These are phyloP conservation scores for Sphenostylis stenocarpa DNA, from an alignment of 306 rosid genomes.

Conservation along the genomic window DNA sequence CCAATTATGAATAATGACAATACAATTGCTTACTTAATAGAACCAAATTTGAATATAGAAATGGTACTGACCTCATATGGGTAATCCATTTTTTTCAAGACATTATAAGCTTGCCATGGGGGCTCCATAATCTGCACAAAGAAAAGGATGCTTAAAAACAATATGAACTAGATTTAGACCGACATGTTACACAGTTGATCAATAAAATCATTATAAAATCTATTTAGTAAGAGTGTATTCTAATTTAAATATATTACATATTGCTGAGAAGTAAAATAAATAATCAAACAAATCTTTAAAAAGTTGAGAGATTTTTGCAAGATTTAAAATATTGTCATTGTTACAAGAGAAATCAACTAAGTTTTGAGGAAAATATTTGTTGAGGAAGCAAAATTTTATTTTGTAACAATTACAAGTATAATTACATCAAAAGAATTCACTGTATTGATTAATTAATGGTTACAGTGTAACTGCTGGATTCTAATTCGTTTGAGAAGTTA, in stretches of 20 bases:
- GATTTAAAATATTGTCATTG: not conserved
- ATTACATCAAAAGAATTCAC: not conserved
- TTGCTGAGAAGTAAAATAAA: not conserved
- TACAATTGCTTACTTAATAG: constrained; percentile 3
- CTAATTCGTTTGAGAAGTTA: not conserved
- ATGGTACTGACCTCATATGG: constrained; percentile 75
- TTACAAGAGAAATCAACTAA: not conserved
- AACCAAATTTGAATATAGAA: constrained; percentile 13
- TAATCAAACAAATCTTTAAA: not conserved
- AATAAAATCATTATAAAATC: not conserved
- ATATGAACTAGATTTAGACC: constrained; percentile 4
- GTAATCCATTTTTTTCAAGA: constrained; percentile 84
- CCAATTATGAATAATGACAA: not conserved
- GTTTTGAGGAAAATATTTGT: not conserved
- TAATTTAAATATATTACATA: not conserved
- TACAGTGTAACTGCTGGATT: not conserved
- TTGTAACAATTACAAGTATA: not conserved
- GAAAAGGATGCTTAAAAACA: constrained; percentile 23
- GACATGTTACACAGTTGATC: not conserved
- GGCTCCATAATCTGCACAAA: constrained; percentile 91
- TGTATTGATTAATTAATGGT: not conserved
- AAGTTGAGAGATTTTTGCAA: not conserved
- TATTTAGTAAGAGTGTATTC: not conserved
- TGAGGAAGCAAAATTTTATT: not conserved
- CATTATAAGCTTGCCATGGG: constrained; percentile 88